Base-by-base conservation (phyloP, 371 early-diverging fungal genomes). In the Globomyces sp. region DNA sequence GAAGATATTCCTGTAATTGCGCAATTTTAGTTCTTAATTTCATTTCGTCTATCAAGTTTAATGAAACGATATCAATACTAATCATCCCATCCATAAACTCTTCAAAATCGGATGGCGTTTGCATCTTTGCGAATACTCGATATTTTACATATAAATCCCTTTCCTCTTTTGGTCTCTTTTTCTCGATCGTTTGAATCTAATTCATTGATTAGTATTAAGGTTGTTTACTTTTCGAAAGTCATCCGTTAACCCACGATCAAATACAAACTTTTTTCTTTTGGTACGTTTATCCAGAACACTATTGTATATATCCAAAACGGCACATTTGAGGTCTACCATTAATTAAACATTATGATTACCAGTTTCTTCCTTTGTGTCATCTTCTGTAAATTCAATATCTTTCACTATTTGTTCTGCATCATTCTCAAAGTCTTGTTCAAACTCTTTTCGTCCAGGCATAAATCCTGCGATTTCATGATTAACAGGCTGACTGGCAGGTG, bases 381-480 rank as follows among this genome's bases (percentile, higher is more conserved):
- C 90, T 63, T 93, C 93, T 53, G 86, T 86, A 72, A 98, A 92
- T 13, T 87, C 80, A 85, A 99, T 86, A 65, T 99, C 98, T 72
- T 95, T 97, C 58, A 99, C 89, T 40, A 79, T 71, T 40, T 86
- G 84, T 80, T 99, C 99, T 1, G 96, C 94, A 36, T 98, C 99
- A 72, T 99, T 95, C 52, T 95, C 95, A 71, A 88, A 86, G 76
- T 99, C 99, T 3, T 86, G 84, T 67, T 99, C 99, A 75, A 99
- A 99, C 76, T 99, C 99, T 47, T 87, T 77, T 51, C 99, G 92
- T 36, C 92, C 90, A 2, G 99, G 98, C 99, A 99, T 98, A 71
- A 93, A 99, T 3, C 98, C 99, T 46, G 74, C 73, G 64, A 97
- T 90, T 71, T 99, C 99, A 70, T 98, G 99, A 74, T 92, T 95